phyloP scores from a whole-genome alignment of 169 alveolate genomes.

The Eimeria necatrix region DNA sequence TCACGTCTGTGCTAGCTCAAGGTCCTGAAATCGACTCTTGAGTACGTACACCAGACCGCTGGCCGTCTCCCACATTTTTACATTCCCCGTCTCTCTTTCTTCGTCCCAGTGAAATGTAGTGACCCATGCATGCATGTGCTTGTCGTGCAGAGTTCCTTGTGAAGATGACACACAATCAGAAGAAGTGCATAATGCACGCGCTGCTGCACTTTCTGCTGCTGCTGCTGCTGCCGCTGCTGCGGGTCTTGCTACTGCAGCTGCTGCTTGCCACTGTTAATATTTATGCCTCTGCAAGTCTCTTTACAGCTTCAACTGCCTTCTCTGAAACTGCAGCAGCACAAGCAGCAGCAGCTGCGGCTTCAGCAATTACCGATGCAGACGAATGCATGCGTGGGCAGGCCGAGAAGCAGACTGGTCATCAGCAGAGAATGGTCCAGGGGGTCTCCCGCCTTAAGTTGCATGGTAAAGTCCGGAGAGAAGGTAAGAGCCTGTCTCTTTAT shows the following conservation, averaged over 20 bases:
- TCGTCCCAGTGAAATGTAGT: slow-evolving; percentile 74
- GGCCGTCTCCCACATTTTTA: slow-evolving; percentile 80
- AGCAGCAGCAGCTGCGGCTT: not conserved
- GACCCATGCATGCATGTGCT: slow-evolving; percentile 81
- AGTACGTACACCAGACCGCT: slow-evolving; percentile 37
- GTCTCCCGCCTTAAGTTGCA: slow-evolving; percentile 55
- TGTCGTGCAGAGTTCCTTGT: slow-evolving; percentile 73
- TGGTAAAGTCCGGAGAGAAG: slow-evolving; percentile 76
- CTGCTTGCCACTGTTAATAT: not conserved
- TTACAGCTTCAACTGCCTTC: not conserved
- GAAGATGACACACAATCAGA: not conserved
- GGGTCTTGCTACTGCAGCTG: not conserved
- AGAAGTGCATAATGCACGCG: too few relatives aligned
- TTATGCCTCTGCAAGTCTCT: not conserved
- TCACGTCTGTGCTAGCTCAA: slow-evolving; percentile 15
- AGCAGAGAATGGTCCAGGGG: slow-evolving; percentile 75
- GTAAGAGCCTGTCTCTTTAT: slow-evolving; percentile 44
- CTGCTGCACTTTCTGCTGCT: not conserved
- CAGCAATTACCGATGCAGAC: slow-evolving; percentile 76
- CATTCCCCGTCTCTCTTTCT: slow-evolving; percentile 40
- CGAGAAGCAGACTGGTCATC: slow-evolving; percentile 63
- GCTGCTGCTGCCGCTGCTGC: not conserved
- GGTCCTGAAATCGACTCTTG: slow-evolving; percentile 54
- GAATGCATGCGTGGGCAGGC: slow-evolving; percentile 80
- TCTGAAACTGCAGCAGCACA: not conserved